Base-by-base conservation (phyloP, 164 flowering plant genomes). In the Chimonanthus praecox region DNA sequence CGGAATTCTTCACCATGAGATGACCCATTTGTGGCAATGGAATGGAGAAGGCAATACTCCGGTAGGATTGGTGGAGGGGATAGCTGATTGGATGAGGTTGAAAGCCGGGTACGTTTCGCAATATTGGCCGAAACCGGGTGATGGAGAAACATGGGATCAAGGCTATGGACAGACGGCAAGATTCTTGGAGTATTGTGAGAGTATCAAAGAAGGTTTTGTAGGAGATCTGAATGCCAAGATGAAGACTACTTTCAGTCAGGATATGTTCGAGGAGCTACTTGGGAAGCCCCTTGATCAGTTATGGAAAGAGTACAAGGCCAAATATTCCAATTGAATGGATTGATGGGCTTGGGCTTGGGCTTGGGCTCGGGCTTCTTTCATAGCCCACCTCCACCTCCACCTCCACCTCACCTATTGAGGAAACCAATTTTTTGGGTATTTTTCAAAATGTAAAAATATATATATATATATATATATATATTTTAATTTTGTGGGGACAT, bases 21-120 rank as follows among this genome's bases (percentile, higher is more conserved):
- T 77, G 72, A 75, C 86, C 0, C 94, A 90, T 33, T 46, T 84
- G 0, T 91, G 92, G 94, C 97, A 91, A 68, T 87, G 92, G 91
- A 73, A 82, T 10, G 92, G 90, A 1, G 86, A 1, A 33, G 33
- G 33, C 33, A 33, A 33, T 1, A 33, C 33, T 33, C 33, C 33
- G 33, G 33, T 33, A 33, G 88, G 89, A 91, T 92, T 0, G 94
- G 88, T 72, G 87, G 20, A 46, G 88, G 33, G 33, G 33, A 33
- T 33, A 33, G 33, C 33, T 33, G 33, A 33, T 33, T 33, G 33
- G 33, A 33, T 89, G 67, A 82, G 92, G 84, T 72, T 88, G 46
- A 88, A 80, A 78, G 89, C 92, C 0, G 80, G 81, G 11, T 77
- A 49, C 13, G 83, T 71, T 2, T 88, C 94, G 5, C 65, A 83